phyloP scores from a whole-genome alignment of 345 rosid genomes.

The Fremontodendron californicum region DNA sequence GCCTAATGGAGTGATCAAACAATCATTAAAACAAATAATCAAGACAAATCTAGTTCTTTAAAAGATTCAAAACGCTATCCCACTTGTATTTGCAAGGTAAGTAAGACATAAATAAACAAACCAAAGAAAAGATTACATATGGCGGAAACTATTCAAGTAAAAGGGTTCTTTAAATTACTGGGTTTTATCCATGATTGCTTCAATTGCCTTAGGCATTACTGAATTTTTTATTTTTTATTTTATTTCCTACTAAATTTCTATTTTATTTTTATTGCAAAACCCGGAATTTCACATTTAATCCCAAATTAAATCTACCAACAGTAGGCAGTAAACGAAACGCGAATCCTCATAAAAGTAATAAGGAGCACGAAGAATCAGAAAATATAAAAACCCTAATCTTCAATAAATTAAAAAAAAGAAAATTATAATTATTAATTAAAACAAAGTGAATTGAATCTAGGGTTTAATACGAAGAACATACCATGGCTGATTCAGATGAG shows the following conservation, averaged over 20 bases:
- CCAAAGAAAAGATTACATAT: background rate
- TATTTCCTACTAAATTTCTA: background rate
- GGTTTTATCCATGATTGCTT: background rate
- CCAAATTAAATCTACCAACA: background rate
- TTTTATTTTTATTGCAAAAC: background rate
- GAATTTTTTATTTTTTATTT: too few relatives aligned
- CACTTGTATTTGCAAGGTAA: background rate
- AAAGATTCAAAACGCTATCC: background rate
- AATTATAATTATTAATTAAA: background rate
- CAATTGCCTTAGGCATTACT: background rate
- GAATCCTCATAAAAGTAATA: background rate
- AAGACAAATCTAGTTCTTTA: background rate
- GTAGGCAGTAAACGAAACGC: background rate
- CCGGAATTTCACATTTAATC: background rate
- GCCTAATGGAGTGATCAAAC: slow-evolving; percentile 29
- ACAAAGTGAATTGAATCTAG: background rate
- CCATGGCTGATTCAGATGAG: slow-evolving; percentile 19
- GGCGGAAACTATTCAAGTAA: background rate
- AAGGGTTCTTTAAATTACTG: background rate
- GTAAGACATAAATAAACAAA: background rate
- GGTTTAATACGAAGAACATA: background rate
- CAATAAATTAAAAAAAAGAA: background rate
- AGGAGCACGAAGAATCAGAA: background rate
- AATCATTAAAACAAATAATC: background rate
- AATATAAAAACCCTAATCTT: background rate